Conservation (phyloP, 305 asterid species). For the Coffea humblotiana region DNA sequence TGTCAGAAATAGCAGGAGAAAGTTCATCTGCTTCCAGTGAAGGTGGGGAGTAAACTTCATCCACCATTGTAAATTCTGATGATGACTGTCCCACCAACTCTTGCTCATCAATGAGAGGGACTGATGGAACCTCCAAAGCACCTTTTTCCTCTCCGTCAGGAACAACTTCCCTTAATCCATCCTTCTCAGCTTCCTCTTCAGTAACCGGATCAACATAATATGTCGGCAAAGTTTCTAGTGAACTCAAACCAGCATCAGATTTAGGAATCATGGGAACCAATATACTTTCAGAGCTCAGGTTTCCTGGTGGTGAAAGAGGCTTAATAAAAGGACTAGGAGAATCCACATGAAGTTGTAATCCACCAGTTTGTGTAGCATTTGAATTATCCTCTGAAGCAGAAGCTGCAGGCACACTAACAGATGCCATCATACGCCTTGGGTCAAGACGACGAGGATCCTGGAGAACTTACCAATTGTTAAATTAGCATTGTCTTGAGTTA, state of each 20-base stretch:
- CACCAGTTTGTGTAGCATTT: slow-evolving; percentile 41
- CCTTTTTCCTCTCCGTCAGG: slow-evolving; percentile 42
- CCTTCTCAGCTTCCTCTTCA: slow-evolving; percentile 44
- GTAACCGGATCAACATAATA: slow-evolving; percentile 34
- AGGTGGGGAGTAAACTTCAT: slow-evolving; percentile 74
- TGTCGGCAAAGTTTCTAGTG: slow-evolving; percentile 37
- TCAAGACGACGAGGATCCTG: slow-evolving; percentile 99
- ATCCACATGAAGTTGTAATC: slow-evolving; percentile 46
- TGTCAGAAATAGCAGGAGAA: slow-evolving; percentile 46
- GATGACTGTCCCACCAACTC: slow-evolving; percentile 41
- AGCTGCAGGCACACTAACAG: slow-evolving; percentile 53
- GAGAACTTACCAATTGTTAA: slow-evolving; percentile 29
- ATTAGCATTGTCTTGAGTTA: neutral
- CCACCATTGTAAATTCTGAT: slow-evolving; percentile 40
- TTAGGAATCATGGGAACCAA: slow-evolving; percentile 39
- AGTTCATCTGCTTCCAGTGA: slow-evolving; percentile 70
- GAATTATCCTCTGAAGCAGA: slow-evolving; percentile 52
- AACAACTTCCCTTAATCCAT: slow-evolving; percentile 38
- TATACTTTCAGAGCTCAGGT: slow-evolving; percentile 41
- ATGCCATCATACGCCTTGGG: slow-evolving; percentile 67
- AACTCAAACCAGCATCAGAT: slow-evolving; percentile 39
- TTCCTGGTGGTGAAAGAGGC: slow-evolving; percentile 35
- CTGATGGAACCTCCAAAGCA: slow-evolving; percentile 36
- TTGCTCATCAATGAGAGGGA: slow-evolving; percentile 45
- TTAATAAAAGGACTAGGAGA: slow-evolving; percentile 42